phyloP scores from a whole-genome alignment of 805 yeast genomes.

The Wickerhamiella spandovensis region DNA sequence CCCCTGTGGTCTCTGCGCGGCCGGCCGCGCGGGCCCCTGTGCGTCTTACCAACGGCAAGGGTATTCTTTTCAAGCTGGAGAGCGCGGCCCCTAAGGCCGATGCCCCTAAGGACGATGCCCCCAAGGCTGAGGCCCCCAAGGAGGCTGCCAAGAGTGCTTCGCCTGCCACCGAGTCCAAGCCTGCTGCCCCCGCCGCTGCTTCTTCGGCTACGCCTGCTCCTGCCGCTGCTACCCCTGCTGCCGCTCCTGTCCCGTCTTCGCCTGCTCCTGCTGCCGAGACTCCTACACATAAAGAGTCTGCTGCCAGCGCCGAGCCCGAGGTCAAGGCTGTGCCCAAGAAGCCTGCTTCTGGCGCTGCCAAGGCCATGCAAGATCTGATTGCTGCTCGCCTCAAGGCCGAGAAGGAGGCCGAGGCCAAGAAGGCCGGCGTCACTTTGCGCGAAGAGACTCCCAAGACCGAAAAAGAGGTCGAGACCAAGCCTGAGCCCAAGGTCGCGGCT shows the following conservation, averaged over 20 bases:
- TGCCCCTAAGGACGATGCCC: background rate
- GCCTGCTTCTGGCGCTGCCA: slow-evolving; percentile 8
- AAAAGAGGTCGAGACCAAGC: background rate
- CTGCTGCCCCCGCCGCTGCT: background rate
- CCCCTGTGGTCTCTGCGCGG: background rate
- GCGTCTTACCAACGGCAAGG: slow-evolving; percentile 9
- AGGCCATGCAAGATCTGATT: slow-evolving; percentile 6
- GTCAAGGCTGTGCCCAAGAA: slow-evolving; percentile 3
- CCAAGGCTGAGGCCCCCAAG: background rate
- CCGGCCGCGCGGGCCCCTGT: slow-evolving; percentile 4
- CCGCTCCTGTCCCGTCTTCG: background rate
- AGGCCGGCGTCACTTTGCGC: no score
- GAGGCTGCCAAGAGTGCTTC: background rate
- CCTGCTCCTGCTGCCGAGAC: background rate
- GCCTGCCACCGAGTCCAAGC: background rate
- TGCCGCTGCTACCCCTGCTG: no score
- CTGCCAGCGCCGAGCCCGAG: background rate
- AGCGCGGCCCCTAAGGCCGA: background rate
- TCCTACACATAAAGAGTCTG: background rate
- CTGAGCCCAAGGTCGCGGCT: background rate
- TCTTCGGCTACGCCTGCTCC: background rate
- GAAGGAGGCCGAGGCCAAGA: background rate
- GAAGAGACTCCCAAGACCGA: no score
- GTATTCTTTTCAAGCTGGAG: slow-evolving; percentile 2
- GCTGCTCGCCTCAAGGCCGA: slow-evolving; percentile 5